A percentile compares a stretch with the other conserved stretches of the same genome.
These are phyloP conservation scores for Rhizopogon vinicolor DNA, from an alignment of 768 basidiomycete genomes.

Conservation along the genomic window DNA sequence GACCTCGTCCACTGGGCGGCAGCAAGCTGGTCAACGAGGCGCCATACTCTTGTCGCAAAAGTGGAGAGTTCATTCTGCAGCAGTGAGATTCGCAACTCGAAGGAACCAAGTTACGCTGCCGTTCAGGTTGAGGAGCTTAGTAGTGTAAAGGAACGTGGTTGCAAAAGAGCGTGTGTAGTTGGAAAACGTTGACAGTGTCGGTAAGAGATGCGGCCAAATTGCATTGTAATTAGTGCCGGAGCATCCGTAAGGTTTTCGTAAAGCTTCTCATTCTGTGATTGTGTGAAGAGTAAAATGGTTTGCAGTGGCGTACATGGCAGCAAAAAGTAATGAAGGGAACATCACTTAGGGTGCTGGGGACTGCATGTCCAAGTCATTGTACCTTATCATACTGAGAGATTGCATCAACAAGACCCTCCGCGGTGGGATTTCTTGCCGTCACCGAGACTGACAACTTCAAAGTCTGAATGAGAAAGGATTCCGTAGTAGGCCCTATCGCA, in stretches of 20 bases:
- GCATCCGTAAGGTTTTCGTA: background rate
- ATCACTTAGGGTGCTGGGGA: background rate
- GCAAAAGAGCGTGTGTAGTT: constrained; percentile 10
- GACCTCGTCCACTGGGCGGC: constrained; percentile 11
- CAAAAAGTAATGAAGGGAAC: background rate
- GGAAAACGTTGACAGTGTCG: background rate
- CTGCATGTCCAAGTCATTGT: background rate
- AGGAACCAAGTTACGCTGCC: background rate
- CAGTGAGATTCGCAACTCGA: background rate
- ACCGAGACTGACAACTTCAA: constrained; percentile 49
- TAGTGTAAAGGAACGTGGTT: constrained; percentile 10
- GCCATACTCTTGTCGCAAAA: constrained; percentile 21
- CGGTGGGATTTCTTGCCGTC: constrained; percentile 49
- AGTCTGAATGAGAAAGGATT: constrained; percentile 42
- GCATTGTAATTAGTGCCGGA: constrained; percentile 1
- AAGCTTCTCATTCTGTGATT: constrained; percentile 1
- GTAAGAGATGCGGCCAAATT: background rate
- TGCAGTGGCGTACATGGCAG: background rate
- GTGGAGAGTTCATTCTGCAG: constrained; percentile 22
- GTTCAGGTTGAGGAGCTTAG: constrained; percentile 4
- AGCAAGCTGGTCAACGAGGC: constrained; percentile 20
- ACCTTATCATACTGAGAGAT: constrained; percentile 19
- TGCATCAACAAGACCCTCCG: constrained; percentile 40
- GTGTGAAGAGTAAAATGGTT: constrained; percentile 1
- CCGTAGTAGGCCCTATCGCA: constrained; percentile 68